phyloP scores from a whole-genome alignment of 352 stramenopile species.

The Pythium oligandrum region DNA sequence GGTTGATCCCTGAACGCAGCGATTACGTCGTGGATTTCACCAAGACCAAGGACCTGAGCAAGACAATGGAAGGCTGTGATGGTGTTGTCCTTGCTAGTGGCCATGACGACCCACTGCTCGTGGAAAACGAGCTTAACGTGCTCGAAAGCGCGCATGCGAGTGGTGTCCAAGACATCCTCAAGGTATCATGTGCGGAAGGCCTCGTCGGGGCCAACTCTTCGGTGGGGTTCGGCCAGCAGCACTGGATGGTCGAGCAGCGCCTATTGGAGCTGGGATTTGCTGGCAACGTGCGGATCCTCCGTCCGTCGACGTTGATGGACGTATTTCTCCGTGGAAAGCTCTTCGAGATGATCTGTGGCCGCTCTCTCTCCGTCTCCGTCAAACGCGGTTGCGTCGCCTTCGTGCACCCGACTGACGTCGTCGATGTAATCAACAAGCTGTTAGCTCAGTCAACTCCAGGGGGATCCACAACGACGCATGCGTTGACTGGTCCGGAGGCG shows the following conservation, averaged over 20 bases:
- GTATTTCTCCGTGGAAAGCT: slow-evolving; percentile 40
- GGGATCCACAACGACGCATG: background rate
- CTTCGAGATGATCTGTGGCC: slow-evolving; percentile 55
- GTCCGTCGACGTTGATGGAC: slow-evolving; percentile 52
- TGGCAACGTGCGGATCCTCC: slow-evolving; percentile 27
- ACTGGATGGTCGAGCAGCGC: slow-evolving; percentile 43
- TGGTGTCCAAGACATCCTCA: slow-evolving; percentile 27
- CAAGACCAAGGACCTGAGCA: slow-evolving; percentile 31
- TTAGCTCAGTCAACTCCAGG: slow-evolving; percentile 5
- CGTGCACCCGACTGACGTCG: slow-evolving; percentile 55
- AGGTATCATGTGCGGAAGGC: slow-evolving; percentile 50
- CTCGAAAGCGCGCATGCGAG: slow-evolving; percentile 12
- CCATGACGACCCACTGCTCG: slow-evolving; percentile 7
- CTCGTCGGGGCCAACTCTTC: slow-evolving; percentile 28
- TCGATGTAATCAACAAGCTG: slow-evolving; percentile 32
- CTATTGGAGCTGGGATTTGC: slow-evolving; percentile 16
- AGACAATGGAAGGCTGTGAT: slow-evolving; percentile 38
- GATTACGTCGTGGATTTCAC: slow-evolving; percentile 36
- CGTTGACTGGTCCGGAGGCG: slow-evolving; percentile 54
- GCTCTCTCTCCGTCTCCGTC: slow-evolving; percentile 59
- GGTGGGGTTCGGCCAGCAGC: slow-evolving; percentile 30
- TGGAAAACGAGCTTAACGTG: slow-evolving; percentile 23
- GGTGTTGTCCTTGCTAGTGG: slow-evolving; percentile 36
- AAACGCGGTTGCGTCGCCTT: slow-evolving; percentile 54
- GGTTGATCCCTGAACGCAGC: slow-evolving; percentile 24